Percentiles rank a stretch among this genome's conserved stretches.
phyloP scores from a whole-genome alignment of 441 rosid genomes.

The Pelargonium australe region DNA sequence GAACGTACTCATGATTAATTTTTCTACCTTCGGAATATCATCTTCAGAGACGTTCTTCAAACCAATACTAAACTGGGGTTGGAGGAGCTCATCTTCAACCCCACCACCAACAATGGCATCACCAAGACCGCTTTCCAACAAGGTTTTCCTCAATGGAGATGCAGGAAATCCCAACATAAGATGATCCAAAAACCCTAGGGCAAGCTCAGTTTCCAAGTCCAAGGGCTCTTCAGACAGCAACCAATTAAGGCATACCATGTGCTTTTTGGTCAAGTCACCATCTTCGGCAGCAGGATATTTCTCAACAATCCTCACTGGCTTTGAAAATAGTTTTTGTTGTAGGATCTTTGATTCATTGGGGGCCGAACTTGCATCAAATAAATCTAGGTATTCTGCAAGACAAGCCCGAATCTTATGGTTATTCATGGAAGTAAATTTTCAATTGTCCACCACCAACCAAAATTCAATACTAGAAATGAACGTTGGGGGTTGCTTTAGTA shows the following conservation, averaged over 20 bases:
- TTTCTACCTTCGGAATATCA: slow-evolving; percentile 70
- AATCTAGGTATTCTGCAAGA: slow-evolving; percentile 67
- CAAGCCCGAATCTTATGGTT: slow-evolving; percentile 12
- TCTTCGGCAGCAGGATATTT: slow-evolving; percentile 79
- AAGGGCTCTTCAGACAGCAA: slow-evolving; percentile 73
- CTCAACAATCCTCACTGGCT: slow-evolving; percentile 68
- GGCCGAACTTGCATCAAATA: slow-evolving; percentile 65
- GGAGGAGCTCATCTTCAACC: slow-evolving; percentile 85
- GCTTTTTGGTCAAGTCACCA: slow-evolving; percentile 66
- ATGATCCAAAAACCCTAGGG: slow-evolving; percentile 84
- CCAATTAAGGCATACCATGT: slow-evolving; percentile 95
- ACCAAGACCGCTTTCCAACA: slow-evolving; percentile 88
- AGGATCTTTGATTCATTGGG: slow-evolving; percentile 53
- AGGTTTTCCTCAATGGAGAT: slow-evolving; percentile 81
- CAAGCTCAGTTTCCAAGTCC: slow-evolving; percentile 80
- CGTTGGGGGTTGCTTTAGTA: not conserved
- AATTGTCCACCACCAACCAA: not conserved
- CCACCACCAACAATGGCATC: slow-evolving; percentile 91
- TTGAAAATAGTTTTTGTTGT: slow-evolving; percentile 59
- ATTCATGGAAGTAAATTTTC: not conserved
- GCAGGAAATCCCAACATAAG: slow-evolving; percentile 94
- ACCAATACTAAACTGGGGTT: slow-evolving; percentile 91
- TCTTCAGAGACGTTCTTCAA: slow-evolving; percentile 76
- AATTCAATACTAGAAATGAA: not conserved
- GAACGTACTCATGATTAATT: slow-evolving; percentile 57